Evolutionary conservation across 2,329 filamentous ascomycete species (phyloP).

Genomic region (Fusarium sp.): DNA sequence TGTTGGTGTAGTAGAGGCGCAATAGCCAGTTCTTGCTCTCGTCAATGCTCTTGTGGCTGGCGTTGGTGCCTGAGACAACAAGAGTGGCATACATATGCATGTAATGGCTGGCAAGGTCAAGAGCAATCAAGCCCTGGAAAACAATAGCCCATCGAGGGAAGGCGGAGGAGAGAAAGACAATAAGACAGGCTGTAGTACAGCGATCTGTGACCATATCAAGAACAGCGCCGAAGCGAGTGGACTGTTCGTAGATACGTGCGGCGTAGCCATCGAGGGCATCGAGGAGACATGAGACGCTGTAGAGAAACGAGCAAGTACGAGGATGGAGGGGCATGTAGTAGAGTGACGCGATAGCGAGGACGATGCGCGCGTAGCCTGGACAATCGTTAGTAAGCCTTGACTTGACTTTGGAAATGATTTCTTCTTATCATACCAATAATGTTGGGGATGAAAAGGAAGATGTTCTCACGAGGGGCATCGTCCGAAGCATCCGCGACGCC

Average conservation of each 20-base stretch:
- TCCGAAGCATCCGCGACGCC: slow-evolving; percentile 48
- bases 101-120: slow-evolving; percentile 96
- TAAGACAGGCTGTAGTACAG: slow-evolving; percentile 92
- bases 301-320: slow-evolving; percentile 90
- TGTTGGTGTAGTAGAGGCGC: slow-evolving; percentile 97
- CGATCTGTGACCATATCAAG: slow-evolving; percentile 99
- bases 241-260: slow-evolving; percentile 83
- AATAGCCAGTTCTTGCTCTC: slow-evolving; percentile 87
- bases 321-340: slow-evolving; percentile 99
- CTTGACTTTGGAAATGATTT: not conserved
- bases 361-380: slow-evolving; percentile 78
- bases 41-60: slow-evolving; percentile 93
- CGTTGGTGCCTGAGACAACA: slow-evolving; percentile 82
- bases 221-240: slow-evolving; percentile 94
- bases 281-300: slow-evolving; percentile 92
- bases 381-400: slow-evolving; percentile 20
- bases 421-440: slow-evolving; percentile 71
- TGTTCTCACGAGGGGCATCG: slow-evolving; percentile 68
- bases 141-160: slow-evolving; percentile 94
- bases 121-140: slow-evolving; percentile 90
- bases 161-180: slow-evolving; percentile 93
- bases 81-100: slow-evolving; percentile 99
- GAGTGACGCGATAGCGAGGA: slow-evolving; percentile 87
- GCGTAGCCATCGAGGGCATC: slow-evolving; percentile 95
- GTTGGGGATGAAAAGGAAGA: slow-evolving; percentile 84